Base-by-base conservation (phyloP, 1,284 basidiomycete species). In the Leccinum holopus region DNA sequence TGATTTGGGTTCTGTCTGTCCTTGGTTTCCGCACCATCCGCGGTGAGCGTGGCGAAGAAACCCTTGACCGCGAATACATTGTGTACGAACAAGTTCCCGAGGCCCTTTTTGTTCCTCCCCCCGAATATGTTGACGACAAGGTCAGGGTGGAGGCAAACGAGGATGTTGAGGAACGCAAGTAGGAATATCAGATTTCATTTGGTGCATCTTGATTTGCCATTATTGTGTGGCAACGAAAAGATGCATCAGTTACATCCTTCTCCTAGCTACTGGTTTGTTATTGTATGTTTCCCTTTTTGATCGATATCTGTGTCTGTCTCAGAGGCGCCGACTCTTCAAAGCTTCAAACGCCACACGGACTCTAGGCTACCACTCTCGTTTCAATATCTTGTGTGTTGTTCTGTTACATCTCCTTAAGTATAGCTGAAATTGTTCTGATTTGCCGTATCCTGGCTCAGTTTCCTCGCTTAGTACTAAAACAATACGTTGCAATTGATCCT, bases 1-100 rank as follows among this genome's bases (percentile, higher is more conserved):
- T 92, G 87, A 69, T 90, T 70, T 92, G 82, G 81, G 90, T 92
- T 65, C 72, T 91, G 66, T 72, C 79, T 37, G 77, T 92, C 64
- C 75, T 92, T 65, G 69, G 79, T 39, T 82, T 80, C 66, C 87
- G 90, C 67, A 72, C 82, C 39, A 65, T 87, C 73, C 79, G 76
- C 8, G 81, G 83, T 63, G 70, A 70, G 16, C 73, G 69, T 51
- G 76, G 78, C 4, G 80, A 83, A 30, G 69, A 75, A n/a, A 59
- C 65, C 49, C 66, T 73, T 39, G 70, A 70, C 56, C 72, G 68
- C 55, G 74, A 76, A 55, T 79, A 81, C 67, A 66, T 77, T 55
- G 66, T 79, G 28, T 75, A 78, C 58, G 75, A 75, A 25, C 76
- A 72, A 33, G 67, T 71, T 56, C 67, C 72, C 33, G 75, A 76